These are phyloP conservation scores for Taiwanofungus camphoratus DNA, from an alignment of 1,284 basidiomycete genomes.

Conservation along the genomic window DNA sequence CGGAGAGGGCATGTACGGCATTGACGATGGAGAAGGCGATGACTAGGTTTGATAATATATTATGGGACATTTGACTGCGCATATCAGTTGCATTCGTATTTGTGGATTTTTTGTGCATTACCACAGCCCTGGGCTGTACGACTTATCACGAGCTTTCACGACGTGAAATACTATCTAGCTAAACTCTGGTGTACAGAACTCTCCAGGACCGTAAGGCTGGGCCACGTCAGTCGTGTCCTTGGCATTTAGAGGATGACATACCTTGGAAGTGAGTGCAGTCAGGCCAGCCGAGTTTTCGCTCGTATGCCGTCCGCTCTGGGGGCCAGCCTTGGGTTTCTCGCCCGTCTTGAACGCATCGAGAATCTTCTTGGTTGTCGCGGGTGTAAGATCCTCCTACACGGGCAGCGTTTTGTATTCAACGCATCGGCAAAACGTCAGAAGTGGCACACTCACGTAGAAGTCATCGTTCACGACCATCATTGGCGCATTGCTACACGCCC, in stretches of 20 bases:
- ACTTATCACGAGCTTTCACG: constrained; percentile 1
- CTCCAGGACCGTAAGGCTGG: constrained; percentile 94
- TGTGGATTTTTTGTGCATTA: background rate
- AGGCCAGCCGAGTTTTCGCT: constrained; percentile 89
- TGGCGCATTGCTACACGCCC: constrained; percentile 98
- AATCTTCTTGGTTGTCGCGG: constrained; percentile 83
- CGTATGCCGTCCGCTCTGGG: constrained; percentile 82
- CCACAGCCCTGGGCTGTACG: background rate
- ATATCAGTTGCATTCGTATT: constrained; percentile 3
- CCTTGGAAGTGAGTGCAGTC: constrained; percentile 81
- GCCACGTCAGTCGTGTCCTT: constrained; percentile 11
- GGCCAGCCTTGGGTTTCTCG: constrained; percentile 86
- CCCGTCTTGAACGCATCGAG: constrained; percentile 84
- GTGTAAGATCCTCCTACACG: constrained; percentile 91
- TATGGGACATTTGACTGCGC: too few relatives aligned
- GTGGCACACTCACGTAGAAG: constrained; percentile 80
- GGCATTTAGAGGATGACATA: constrained; percentile 30
- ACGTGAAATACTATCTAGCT: constrained; percentile 38
- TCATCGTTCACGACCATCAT: constrained; percentile 98
- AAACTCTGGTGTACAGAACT: constrained; percentile 87
- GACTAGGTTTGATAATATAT: constrained; percentile 38
- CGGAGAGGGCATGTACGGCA: constrained; percentile 56
- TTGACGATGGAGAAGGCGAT: constrained; percentile 73
- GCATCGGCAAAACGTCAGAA: constrained; percentile 5
- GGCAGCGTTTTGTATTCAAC: constrained; percentile 2